Percentiles rank a stretch among this genome's conserved stretches.
These are phyloP conservation scores for Yamadazyma sp. DNA, from an alignment of 1,139 yeast species.

Conservation along the genomic window DNA sequence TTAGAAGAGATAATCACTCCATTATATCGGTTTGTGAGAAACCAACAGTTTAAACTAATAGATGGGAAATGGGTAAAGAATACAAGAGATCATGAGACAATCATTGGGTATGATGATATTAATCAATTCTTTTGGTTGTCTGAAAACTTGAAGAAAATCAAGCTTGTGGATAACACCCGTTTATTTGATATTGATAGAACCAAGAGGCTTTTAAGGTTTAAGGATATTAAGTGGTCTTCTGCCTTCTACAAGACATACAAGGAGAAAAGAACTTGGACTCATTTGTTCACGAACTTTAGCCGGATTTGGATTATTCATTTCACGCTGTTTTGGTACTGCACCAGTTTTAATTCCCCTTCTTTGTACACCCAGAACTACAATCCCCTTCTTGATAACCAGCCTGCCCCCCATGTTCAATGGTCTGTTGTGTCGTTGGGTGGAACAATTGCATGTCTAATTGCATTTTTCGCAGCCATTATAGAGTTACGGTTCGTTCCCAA, in stretches of 20 bases:
- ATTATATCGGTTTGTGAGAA: conserved; percentile 39
- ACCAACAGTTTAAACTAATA: conserved; percentile 39
- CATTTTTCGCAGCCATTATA: conserved; percentile 59
- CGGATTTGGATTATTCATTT: conserved; percentile 83
- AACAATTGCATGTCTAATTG: conserved; percentile 60
- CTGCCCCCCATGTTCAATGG: conserved; percentile 60
- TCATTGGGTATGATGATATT: conserved; percentile 84
- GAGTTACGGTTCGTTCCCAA: conserved; percentile 69
- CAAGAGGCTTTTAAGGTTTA: conserved; percentile 48
- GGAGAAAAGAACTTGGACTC: conserved; percentile 79
- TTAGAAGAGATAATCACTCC: conserved; percentile 46
- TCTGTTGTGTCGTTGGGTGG: conserved; percentile 76
- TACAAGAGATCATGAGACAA: conserved; percentile 65
- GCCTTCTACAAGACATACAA: conserved; percentile 70
- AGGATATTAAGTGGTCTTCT: conserved; percentile 59
- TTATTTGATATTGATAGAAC: conserved; percentile 45
- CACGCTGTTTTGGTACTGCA: conserved; percentile 78
- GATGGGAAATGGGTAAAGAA: conserved; percentile 46
- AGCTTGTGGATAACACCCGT: conserved; percentile 37
- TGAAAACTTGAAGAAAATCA: conserved; percentile 55
- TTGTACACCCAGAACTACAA: conserved; percentile 65
- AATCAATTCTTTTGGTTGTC: conserved; percentile 85
- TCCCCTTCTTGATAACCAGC: conserved; percentile 60
- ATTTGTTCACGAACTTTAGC: conserved; percentile 72
- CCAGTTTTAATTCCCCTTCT: conserved; percentile 74